Evolutionary conservation across 2,329 filamentous ascomycete genomes (phyloP).

Genomic region (Pestalotiopsis sp.): DNA sequence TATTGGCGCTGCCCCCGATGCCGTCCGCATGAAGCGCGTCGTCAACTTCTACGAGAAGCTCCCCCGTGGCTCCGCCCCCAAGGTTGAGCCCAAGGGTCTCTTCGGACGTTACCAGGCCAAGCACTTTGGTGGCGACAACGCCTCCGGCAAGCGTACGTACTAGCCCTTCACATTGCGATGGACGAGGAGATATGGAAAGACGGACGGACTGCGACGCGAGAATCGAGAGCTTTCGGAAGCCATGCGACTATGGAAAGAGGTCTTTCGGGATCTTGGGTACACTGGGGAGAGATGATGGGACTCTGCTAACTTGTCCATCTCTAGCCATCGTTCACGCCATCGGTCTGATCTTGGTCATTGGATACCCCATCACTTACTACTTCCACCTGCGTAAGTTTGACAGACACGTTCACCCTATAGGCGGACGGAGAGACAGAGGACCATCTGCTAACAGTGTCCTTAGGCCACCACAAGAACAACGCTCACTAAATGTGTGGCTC

Average conservation of each 20-base stretch:
- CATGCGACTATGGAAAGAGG: not conserved
- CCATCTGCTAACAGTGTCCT: conserved; percentile 14
- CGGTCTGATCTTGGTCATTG: conserved; percentile 73
- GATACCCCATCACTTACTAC: conserved; percentile 99
- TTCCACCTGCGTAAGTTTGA: conserved; percentile 91
- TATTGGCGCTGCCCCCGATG: conserved; percentile 93
- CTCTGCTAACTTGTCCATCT: not conserved
- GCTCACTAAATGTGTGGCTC: conserved; percentile 69
- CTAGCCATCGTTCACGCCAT: conserved; percentile 88
- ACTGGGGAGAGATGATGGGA: not conserved
- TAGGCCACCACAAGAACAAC: conserved; percentile 99
- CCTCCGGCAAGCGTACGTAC: conserved; percentile 81
- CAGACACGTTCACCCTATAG: not conserved
- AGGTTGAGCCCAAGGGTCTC: conserved; percentile 78
- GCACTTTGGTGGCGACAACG: conserved; percentile 90
- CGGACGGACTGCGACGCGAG: not conserved
- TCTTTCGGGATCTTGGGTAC: not conserved
- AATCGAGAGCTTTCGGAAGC: not conserved
- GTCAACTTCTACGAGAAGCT: conserved; percentile 99
- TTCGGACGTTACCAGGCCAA: conserved; percentile 85
- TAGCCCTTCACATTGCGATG: not conserved
- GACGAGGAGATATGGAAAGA: not conserved
- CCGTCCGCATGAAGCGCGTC: conserved; percentile 95
- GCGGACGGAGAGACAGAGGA: not conserved
- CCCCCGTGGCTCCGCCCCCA: conserved; percentile 86